A percentile compares a stretch with the other conserved stretches of the same genome.
phyloP scores from a whole-genome alignment of 2,329 filamentous ascomycete species.

The Fusarium metavorans region DNA sequence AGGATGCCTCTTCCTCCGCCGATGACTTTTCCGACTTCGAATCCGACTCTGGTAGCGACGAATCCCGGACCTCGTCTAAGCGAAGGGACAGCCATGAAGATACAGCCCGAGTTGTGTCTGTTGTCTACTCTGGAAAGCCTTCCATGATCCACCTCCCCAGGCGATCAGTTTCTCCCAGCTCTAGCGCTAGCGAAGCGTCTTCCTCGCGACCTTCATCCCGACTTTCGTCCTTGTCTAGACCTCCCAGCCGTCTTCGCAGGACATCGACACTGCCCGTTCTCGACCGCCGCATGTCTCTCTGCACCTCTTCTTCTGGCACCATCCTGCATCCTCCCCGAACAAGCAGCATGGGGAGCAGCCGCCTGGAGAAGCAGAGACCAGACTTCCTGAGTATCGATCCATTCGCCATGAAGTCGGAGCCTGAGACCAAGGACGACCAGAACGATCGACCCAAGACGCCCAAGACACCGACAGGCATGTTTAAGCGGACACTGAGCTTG shows the following conservation, averaged over 20 bases:
- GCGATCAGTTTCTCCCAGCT: slow-evolving; percentile 59
- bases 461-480: slow-evolving; percentile 58
- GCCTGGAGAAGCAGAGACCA: slow-evolving; percentile 54
- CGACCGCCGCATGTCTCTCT: slow-evolving; percentile 50
- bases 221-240: slow-evolving; percentile 26
- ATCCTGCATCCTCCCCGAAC: slow-evolving; percentile 56
- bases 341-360: slow-evolving; percentile 55
- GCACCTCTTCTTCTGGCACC: slow-evolving; percentile 49
- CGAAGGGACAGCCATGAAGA: slow-evolving; percentile 62
- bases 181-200: slow-evolving; percentile 42
- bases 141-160: slow-evolving; percentile 65
- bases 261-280: slow-evolving; percentile 49
- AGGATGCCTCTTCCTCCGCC: slow-evolving; percentile 72
- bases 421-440: slow-evolving; percentile 45
- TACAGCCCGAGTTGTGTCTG: slow-evolving; percentile 69
- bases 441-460: slow-evolving; percentile 52
- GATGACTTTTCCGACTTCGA: slow-evolving; percentile 71
- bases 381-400: slow-evolving; percentile 68
- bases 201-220: slow-evolving; percentile 37
- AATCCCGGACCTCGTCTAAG: slow-evolving; percentile 38
- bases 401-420: slow-evolving; percentile 56
- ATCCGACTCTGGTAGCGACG: slow-evolving; percentile 59
- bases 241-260: slow-evolving; percentile 44
- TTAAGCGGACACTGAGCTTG: slow-evolving; percentile 67
- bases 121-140: slow-evolving; percentile 71